A percentile compares a stretch with the other conserved stretches of the same genome.
phyloP scores from a whole-genome alignment of 805 yeast species.

The Yamadazyma nakazawae region DNA sequence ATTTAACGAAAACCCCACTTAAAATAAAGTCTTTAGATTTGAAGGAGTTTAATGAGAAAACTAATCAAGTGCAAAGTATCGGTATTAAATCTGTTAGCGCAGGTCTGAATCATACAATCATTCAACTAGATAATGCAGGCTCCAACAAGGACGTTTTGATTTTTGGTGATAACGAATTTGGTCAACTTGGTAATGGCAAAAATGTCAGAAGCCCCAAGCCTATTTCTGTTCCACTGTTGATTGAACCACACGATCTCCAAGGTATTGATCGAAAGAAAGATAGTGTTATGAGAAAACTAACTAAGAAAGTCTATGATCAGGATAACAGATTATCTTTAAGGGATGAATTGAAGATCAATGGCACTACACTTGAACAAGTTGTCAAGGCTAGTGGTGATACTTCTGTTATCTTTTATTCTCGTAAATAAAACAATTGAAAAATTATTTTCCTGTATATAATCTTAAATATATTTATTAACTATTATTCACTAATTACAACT shows the following conservation, averaged over 20 bases:
- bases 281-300: conserved; percentile 21
- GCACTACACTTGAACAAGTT: conserved; percentile 46
- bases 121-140: conserved; percentile 50
- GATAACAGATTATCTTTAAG: conserved; percentile 46
- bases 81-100: conserved; percentile 51
- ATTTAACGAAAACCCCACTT: conserved; percentile 67
- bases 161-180: conserved; percentile 84
- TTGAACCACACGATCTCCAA: conserved; percentile 49
- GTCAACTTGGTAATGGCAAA: conserved; percentile 85
- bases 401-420: conserved; percentile 61
- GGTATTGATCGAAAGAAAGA: conserved; percentile 7
- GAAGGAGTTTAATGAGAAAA: conserved; percentile 52
- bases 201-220: conserved; percentile 58
- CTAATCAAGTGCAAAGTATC: conserved; percentile 40
- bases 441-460: background rate
- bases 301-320: conserved; percentile 30
- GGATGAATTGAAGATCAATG: conserved; percentile 18
- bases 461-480: background rate
- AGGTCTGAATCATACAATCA: conserved; percentile 65
- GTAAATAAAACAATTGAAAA: conserved; percentile 8
- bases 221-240: conserved; percentile 46
- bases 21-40: conserved; percentile 50
- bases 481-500: conserved; percentile 31
- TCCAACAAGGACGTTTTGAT: conserved; percentile 52
- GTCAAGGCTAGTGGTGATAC: conserved; percentile 59